Evolutionary conservation across 352 stramenopile genomes (phyloP).

Genomic region (Phytopythium cucurbitacearum): DNA sequence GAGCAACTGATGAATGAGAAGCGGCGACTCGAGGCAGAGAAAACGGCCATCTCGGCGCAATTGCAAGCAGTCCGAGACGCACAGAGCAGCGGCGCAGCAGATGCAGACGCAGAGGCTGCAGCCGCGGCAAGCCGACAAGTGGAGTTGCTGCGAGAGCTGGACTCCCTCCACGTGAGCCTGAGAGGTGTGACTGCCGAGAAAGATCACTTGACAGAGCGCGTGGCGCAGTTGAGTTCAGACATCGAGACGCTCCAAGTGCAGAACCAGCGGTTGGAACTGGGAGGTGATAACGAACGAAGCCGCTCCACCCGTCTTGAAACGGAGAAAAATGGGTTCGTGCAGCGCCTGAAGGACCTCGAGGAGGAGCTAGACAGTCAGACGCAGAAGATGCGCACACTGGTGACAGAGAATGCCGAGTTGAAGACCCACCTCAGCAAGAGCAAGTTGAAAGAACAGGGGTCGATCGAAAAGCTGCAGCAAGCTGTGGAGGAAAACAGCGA

Average conservation of each 20-base stretch:
- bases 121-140: slow-evolving; percentile 24
- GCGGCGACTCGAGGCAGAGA: slow-evolving; percentile 28
- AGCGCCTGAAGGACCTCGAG: slow-evolving; percentile 22
- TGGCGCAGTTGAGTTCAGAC: slow-evolving; percentile 24
- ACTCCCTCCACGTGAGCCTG: slow-evolving; percentile 34
- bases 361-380: slow-evolving; percentile 24
- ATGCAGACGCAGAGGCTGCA: not conserved
- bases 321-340: slow-evolving; percentile 21
- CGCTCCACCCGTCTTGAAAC: slow-evolving; percentile 30
- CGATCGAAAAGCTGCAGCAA: slow-evolving; percentile 25
- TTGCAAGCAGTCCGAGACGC: slow-evolving; percentile 2
- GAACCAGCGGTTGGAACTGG: slow-evolving; percentile 23
- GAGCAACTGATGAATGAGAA: slow-evolving; percentile 33
- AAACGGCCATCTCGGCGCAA: slow-evolving; percentile 1
- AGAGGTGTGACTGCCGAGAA: slow-evolving; percentile 36
- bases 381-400: slow-evolving; percentile 19
- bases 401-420: slow-evolving; percentile 22
- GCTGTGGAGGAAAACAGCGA: slow-evolving; percentile 19
- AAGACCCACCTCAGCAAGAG: slow-evolving; percentile 28
- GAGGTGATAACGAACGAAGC: slow-evolving; percentile 17
- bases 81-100: not conserved
- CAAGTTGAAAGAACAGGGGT: slow-evolving; percentile 38
- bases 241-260: slow-evolving; percentile 21
- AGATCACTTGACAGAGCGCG: slow-evolving; percentile 20
- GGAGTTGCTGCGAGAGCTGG: slow-evolving; percentile 28